phyloP scores from a whole-genome alignment of 2,329 filamentous ascomycete species.

The Trichoderma atroviride region DNA sequence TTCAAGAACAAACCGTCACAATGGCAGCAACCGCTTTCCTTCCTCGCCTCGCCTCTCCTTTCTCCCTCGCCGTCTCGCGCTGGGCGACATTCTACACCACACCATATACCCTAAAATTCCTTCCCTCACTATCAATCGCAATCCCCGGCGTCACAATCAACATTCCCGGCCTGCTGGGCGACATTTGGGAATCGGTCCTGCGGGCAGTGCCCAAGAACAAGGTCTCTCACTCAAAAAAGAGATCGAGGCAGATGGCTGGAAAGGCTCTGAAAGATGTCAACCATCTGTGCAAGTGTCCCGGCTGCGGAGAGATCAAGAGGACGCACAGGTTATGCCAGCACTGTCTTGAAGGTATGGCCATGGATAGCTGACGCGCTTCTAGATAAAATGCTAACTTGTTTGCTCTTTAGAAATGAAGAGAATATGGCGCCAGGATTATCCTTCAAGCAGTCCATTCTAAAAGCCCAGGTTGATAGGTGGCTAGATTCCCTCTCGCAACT shows the following conservation, averaged over 20 bases:
- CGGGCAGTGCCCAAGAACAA: slow-evolving; percentile 98
- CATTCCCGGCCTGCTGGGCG: slow-evolving; percentile 65
- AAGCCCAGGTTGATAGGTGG: slow-evolving; percentile 21
- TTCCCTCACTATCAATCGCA: slow-evolving; percentile 59
- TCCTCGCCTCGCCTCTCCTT: slow-evolving; percentile 53
- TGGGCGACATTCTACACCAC: slow-evolving; percentile 50
- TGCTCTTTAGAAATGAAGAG: slow-evolving; percentile 48
- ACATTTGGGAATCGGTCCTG: slow-evolving; percentile 91
- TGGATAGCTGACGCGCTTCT: neutral
- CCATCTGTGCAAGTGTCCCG: slow-evolving; percentile 82
- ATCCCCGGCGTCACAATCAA: slow-evolving; percentile 62
- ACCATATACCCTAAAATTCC: slow-evolving; percentile 50
- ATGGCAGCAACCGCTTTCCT: slow-evolving; percentile 59
- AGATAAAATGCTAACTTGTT: neutral
- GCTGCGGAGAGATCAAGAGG: slow-evolving; percentile 84
- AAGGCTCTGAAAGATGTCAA: slow-evolving; percentile 93
- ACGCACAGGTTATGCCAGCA: slow-evolving; percentile 86
- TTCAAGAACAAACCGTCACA: slow-evolving; percentile 30
- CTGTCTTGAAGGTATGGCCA: slow-evolving; percentile 75
- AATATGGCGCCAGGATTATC: slow-evolving; percentile 48
- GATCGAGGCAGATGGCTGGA: slow-evolving; percentile 90
- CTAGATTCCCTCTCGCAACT: slow-evolving; percentile 28
- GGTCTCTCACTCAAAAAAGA: slow-evolving; percentile 94
- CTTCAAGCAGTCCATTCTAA: slow-evolving; percentile 40
- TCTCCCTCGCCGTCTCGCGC: slow-evolving; percentile 46